These are phyloP conservation scores for Sarocladium oryzae DNA, from an alignment of 2,329 filamentous ascomycete species.

Conservation along the genomic window DNA sequence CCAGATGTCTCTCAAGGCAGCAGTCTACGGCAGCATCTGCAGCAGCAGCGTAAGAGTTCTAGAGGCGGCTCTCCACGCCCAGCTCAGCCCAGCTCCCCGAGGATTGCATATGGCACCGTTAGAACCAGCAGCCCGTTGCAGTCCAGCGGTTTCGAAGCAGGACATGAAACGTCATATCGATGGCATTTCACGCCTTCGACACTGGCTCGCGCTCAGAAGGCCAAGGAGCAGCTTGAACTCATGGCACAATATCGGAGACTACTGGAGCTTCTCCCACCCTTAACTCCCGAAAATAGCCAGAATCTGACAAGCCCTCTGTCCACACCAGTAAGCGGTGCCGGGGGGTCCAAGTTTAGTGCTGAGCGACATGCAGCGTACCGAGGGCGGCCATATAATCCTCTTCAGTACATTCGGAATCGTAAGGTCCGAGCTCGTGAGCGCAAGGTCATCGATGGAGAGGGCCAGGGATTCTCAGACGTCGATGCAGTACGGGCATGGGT, in stretches of 20 bases:
- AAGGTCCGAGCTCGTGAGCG: conserved; percentile 77
- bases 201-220: conserved; percentile 73
- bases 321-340: conserved; percentile 21
- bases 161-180: conserved; percentile 40
- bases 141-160: conserved; percentile 34
- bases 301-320: conserved; percentile 34
- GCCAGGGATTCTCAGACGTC: conserved; percentile 71
- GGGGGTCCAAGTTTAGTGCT: conserved; percentile 14
- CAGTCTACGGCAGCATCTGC: conserved; percentile 62
- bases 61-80: conserved; percentile 55
- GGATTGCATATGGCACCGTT: conserved; percentile 30
- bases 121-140: conserved; percentile 40
- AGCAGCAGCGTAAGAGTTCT: conserved; percentile 60
- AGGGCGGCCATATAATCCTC: conserved; percentile 77
- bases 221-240: conserved; percentile 78
- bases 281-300: conserved; percentile 43
- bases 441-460: conserved; percentile 64
- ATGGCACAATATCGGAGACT: conserved; percentile 77
- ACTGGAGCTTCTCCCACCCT: conserved; percentile 69
- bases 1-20: conserved; percentile 47
- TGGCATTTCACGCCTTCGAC: conserved; percentile 75
- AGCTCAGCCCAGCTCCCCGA: conserved; percentile 33
- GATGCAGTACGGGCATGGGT: conserved; percentile 71
- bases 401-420: conserved; percentile 88
- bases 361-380: conserved; percentile 31